Base-by-base conservation (phyloP, 2,329 filamentous ascomycete species). In the Xenosphaeropsis pyriputrescens region DNA sequence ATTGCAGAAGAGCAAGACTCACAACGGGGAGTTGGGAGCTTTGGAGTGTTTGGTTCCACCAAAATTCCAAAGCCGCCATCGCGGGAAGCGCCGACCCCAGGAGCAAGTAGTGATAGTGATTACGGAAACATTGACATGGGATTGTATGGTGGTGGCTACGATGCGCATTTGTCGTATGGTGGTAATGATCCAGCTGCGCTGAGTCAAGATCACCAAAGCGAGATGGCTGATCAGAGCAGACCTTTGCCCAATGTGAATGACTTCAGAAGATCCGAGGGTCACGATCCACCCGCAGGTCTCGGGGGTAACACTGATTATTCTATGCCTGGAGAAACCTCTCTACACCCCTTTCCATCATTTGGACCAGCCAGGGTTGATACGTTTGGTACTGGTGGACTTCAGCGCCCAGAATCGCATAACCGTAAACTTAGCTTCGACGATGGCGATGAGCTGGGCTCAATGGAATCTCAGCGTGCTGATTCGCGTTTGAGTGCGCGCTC, bases 351-450 rank as follows among this genome's bases (percentile, higher is more conserved):
- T 18, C 64, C 62, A 31, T 53, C 68, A 8, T 67, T 73, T 46
- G 53, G 51, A 15, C 41, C 45, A 26, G 48, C 51, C n/a, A 47
- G 49, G 41, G 80, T 94, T 36, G 89, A 96, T 57, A 86, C 85
- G 34, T 82, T 75, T 36, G 88, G 84, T 6, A 95, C 86, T n/a
- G 91, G 89, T 31, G 91, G 91, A 1, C 60, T 95, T 18, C 77
- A 86, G 43, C 73, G 83, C 41, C 86, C 88, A 2, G 75, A 68
- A 36, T 67, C 66, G 6, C 72, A 86, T 45, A 71, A 83, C 40
- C 68, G 86, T 46, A 74, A 85, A 42, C 66, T 86, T 50, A 95
- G 86, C 58, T 95, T 91, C 49, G 89, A 96, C 48, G 85, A 94
- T 54, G 89, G 85, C 2, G 91, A 95, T 47, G 91, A 96, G 56